phyloP scores from a whole-genome alignment of 2,329 filamentous ascomycete genomes.

The Ophiostoma populinum region DNA sequence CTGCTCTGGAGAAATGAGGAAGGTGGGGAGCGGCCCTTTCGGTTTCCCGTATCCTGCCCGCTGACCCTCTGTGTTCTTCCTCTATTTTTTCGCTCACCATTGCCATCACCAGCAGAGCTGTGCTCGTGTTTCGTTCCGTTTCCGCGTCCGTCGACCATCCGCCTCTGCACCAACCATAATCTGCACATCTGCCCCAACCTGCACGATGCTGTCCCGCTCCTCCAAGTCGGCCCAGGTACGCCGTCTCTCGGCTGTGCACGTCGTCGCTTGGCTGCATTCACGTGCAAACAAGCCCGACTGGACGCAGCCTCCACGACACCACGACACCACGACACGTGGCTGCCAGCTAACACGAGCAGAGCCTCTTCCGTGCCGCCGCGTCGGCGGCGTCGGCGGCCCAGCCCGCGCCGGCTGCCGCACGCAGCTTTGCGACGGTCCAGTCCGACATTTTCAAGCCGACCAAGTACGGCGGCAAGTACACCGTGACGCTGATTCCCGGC shows the following conservation, averaged over 20 bases:
- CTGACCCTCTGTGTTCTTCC: no score
- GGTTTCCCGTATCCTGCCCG: no score
- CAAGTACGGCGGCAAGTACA: constrained; percentile 99
- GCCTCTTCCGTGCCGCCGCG: constrained; percentile 32
- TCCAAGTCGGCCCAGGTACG: constrained; percentile 38
- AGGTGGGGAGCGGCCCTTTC: no score
- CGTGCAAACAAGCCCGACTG: no score
- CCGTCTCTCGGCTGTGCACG: not conserved
- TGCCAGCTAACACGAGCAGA: constrained; percentile 18
- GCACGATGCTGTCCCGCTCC: constrained; percentile 40
- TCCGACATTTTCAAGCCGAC: constrained; percentile 97
- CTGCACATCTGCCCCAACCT: no score
- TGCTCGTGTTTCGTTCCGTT: no score
- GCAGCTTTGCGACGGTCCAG: constrained; percentile 63
- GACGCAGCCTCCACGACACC: no score
- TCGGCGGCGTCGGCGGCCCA: constrained; percentile 21
- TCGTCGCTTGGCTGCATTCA: not conserved
- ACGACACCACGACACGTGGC: not conserved
- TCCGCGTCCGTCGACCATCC: constrained; percentile 9
- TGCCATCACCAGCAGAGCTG: no score
- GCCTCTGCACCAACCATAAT: no score
- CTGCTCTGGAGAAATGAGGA: no score
- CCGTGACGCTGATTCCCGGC: constrained; percentile 93
- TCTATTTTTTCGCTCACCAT: no score
- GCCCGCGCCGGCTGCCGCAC: constrained; percentile 18